Evolutionary conservation across 2,329 filamentous ascomycete genomes (phyloP), one percentile per base, ranked within the genome.

Genomic region (Fusarium secorum): DNA sequence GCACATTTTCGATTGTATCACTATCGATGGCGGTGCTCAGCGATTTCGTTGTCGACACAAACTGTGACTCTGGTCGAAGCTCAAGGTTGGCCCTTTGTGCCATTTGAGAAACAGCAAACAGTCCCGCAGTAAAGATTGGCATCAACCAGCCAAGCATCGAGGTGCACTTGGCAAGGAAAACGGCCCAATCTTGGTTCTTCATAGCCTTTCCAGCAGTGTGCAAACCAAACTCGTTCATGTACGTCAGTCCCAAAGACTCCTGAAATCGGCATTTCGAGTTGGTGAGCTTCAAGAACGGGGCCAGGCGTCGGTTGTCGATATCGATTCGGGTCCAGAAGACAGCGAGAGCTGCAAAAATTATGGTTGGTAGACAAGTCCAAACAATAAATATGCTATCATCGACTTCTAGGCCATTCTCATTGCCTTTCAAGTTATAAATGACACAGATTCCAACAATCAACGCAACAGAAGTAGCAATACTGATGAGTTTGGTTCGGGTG

Each of bases 181-280:
- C 76, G 7, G 68, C 64, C 76, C 76, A 78, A 39, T 76, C 74
- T 28, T 72, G 71, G 20, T 71, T 62, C 28, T 53, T 72, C 48
- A 74, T 68, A 11, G 76, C 63, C 61, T 78, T 78, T 38, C 61
- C 68, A 18, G 57, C 55, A 1, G 76, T 78, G n/a, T 51, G 33
- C 2, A 77, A 26, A 2, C 74, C 75, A 38, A 78, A 72, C 20
- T 78, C 76, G 44, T 78, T 77, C 64, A 75, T 75, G 45, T 78
- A 78, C 1, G 72, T 76, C 13, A 76, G 48, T 4, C 66, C 74
- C n/a, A 78, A 48, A 5, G 75, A 73, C 32, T 75, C 74, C 41
- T 70, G 60, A 41, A 77, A 78, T 10, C 67, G 59, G 42, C 68
- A 70, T 36, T 70, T 72, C 24, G 56, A 55, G n/a, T 46, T 39